Evolutionary conservation across 257 asterid species (phyloP), one percentile per base, ranked within the genome.

Genomic region (Leptodermis oblonga): DNA sequence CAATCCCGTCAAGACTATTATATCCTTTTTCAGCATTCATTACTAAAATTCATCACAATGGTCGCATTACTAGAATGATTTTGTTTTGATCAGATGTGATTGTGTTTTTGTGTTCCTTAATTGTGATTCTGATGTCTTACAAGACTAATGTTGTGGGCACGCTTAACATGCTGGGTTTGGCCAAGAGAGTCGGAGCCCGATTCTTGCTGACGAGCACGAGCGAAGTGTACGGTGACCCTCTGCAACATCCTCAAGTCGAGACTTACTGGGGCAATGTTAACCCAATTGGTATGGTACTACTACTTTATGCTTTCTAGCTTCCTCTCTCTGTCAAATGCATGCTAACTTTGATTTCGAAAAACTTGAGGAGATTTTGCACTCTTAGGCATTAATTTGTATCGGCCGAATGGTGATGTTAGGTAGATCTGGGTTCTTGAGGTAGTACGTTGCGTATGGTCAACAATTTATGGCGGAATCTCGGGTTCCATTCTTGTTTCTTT

Each of bases 91-190:
- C 31, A 28, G 1, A 9, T 65, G n/a, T 43, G 30, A 3, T 5
- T 14, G 31, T 37, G 55, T 49, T 4, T 49, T 4, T 5, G 39
- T 53, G 18, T 71, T 83, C 88, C 82, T 83, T 76, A 83, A 77
- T 37, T 62, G 5, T 37, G 31, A 1, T 60, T 74, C 41, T 62
- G 15, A 0, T 37, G 33, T 30, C 10, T 70, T 81, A 93, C 99
- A 93, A 93, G 96, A 93, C 99, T 10, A 93, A 93, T 79, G 99
- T 93, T 76, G 97, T 93, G n/a, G 99, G 99, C 15, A 93, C 99
- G 34, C 53, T 93, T 84, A 93, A 93, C 84, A 93, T 93, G 99
- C 83, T 93, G 45, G 99, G 99, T n/a, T 82, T 93, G 84, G 99
- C 99, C 3, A 93, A 93, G 90, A 82, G 99, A 72, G 87, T 93